Base-by-base conservation (phyloP, 2,329 filamentous ascomycete genomes). In the Penicillium freii region DNA sequence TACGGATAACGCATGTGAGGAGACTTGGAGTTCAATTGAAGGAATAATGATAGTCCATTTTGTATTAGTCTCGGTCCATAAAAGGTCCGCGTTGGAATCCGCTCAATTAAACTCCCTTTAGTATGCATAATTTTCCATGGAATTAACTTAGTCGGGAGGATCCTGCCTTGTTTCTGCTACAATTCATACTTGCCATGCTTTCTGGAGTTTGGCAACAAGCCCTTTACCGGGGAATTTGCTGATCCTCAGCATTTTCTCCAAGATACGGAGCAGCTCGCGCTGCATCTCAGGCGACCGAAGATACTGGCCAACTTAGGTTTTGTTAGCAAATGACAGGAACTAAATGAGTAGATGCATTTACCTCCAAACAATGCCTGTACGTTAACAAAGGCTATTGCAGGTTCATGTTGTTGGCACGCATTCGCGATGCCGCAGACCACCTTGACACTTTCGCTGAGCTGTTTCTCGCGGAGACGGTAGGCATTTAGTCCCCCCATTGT, bases 401-500 rank as follows among this genome's bases (percentile, higher is more conserved):
- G 46, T n/a, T 65, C 63, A 43, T 56, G 46, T 15, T 61, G 56
- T 36, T 63, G 60, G 21, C 62, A 59, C 0, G 65, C 57, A 45
- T 59, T 61, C 8, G 53, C 53, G n/a, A 55, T 55, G 23, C 53
- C 53, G 17, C 53, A 49, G 11, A 57, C 62, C 51, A 45, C 60
- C 13, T 55, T 57, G 5, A 66, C 62, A 19, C 60, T 62, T 19
- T 62, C 58, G 5, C 23, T 49, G 11, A 62, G 60, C 48, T 45
- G 62, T 53, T 54, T 62, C 29, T 66, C 60, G 34, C 59, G 58
- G 3, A 42, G 48, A 17, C 51, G 38, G 60, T 80, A 81, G 8
- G 78, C 79, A 15, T 77, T 71, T 36, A 81, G 77, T 0, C 80
- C 81, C 2, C 79, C 78, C 29, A 73, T 71, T 0, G 78, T 78